Evolutionary conservation across 176 grass and related monocot species (phyloP).

Genomic region (Rhynchospora breviuscula): DNA sequence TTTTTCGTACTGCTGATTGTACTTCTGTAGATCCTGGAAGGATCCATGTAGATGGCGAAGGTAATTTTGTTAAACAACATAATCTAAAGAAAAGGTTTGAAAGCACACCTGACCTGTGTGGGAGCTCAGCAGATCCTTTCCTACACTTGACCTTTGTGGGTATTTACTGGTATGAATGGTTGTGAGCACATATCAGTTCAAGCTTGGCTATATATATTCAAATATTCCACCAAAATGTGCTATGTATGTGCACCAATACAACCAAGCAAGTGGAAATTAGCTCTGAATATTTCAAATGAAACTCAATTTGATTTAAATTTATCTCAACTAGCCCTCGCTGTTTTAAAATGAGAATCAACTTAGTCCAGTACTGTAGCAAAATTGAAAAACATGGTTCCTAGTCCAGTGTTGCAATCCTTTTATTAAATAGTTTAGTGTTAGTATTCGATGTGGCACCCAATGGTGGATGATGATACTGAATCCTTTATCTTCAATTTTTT

Average conservation of each 20-base stretch:
- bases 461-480: background rate
- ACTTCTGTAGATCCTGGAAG: slow-evolving; percentile 64
- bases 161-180: background rate
- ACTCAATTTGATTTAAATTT: background rate
- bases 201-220: background rate
- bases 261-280: background rate
- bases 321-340: background rate
- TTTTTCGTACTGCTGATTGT: background rate
- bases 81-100: background rate
- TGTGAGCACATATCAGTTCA: background rate
- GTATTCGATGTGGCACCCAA: background rate
- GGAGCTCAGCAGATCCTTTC: too few relatives aligned
- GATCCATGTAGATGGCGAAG: slow-evolving; percentile 94
- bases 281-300: background rate
- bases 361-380: background rate
- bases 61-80: slow-evolving; percentile 29
- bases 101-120: background rate
- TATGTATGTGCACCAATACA: background rate
- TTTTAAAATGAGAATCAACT: background rate
- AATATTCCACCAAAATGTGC: background rate
- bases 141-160: background rate
- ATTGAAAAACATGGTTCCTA: background rate
- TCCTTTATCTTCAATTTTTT: background rate
- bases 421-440: background rate
- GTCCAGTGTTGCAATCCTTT: background rate